phyloP scores from a whole-genome alignment of 1,284 basidiomycete genomes.

The Austroboletus novae-zelandiae region DNA sequence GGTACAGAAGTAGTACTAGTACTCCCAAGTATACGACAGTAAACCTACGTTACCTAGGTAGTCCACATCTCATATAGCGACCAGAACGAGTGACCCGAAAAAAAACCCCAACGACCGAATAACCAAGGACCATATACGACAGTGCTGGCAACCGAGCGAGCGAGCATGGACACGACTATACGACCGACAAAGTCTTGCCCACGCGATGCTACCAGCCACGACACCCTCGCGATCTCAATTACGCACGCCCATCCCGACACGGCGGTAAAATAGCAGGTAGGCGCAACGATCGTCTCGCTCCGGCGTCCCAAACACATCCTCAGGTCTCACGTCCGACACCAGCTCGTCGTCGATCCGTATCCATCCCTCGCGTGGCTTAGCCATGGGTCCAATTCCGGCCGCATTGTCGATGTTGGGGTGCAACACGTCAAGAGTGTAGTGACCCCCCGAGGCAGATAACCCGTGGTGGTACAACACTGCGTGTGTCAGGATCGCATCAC shows the following conservation, averaged over 20 bases:
- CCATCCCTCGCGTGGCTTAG: slow-evolving; percentile 64
- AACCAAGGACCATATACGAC: too few species aligned
- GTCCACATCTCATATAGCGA: too few species aligned
- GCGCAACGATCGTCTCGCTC: slow-evolving; percentile 73
- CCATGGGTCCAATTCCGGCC: slow-evolving; percentile 20
- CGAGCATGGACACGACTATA: too few species aligned
- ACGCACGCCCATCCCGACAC: slow-evolving; percentile 29
- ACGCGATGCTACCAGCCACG: too few species aligned
- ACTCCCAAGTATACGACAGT: too few species aligned
- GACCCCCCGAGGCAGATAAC: slow-evolving; percentile 85
- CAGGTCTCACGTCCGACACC: slow-evolving; percentile 73
- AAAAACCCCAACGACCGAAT: too few species aligned
- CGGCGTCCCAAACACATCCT: slow-evolving; percentile 70
- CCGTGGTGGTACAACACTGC: slow-evolving; percentile 94
- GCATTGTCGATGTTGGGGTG: slow-evolving; percentile 65
- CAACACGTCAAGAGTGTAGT: slow-evolving; percentile 93
- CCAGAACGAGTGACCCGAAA: too few species aligned
- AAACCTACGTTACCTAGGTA: too few species aligned
- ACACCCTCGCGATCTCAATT: background rate
- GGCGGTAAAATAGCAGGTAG: slow-evolving; percentile 86
- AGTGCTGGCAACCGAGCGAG: too few species aligned
- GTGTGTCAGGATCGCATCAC: background rate
- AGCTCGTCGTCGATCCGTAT: slow-evolving; percentile 92
- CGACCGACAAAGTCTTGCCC: too few species aligned
- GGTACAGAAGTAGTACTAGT: too few species aligned